Percentiles rank a stretch among this genome's conserved stretches.
These are phyloP conservation scores for Hibiscus tridactylites DNA, from an alignment of 345 rosid genomes.

Conservation along the genomic window DNA sequence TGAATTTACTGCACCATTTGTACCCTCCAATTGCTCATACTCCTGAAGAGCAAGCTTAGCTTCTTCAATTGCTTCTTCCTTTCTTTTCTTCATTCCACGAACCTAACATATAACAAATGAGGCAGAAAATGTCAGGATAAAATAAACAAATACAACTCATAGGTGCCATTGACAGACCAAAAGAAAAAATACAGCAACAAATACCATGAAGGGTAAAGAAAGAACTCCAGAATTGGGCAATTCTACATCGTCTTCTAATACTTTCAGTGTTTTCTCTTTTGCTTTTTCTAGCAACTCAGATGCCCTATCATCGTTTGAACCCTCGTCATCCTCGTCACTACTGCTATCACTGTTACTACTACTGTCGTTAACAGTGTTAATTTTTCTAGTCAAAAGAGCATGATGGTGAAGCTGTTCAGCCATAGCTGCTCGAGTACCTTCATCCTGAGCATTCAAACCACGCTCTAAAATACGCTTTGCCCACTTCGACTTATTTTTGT, in stretches of 20 bases:
- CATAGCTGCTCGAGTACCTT: constrained; percentile 74
- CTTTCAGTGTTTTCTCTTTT: constrained; percentile 59
- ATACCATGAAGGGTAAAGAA: constrained; percentile 95
- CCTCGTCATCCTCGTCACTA: constrained; percentile 47
- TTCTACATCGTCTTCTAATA: constrained; percentile 58
- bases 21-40: constrained; percentile 53
- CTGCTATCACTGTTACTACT: constrained; percentile 60
- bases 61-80: constrained; percentile 65
- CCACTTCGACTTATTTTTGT: constrained; percentile 82
- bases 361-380: constrained; percentile 58
- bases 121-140: neutral
- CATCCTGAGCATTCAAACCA: constrained; percentile 69
- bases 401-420: constrained; percentile 77
- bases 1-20: constrained; percentile 31
- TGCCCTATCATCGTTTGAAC: constrained; percentile 45
- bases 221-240: constrained; percentile 64
- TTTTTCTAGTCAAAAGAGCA: constrained; percentile 74
- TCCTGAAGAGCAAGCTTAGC: constrained; percentile 74
- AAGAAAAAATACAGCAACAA: neutral
- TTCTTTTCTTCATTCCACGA: constrained; percentile 66
- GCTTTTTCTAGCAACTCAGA: constrained; percentile 56
- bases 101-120: constrained; percentile 34
- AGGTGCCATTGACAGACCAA: neutral
- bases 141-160: constrained; percentile 1
- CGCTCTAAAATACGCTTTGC: constrained; percentile 61